These are phyloP conservation scores for Linderniella brevidens DNA, from an alignment of 257 asterid species.

Conservation along the genomic window DNA sequence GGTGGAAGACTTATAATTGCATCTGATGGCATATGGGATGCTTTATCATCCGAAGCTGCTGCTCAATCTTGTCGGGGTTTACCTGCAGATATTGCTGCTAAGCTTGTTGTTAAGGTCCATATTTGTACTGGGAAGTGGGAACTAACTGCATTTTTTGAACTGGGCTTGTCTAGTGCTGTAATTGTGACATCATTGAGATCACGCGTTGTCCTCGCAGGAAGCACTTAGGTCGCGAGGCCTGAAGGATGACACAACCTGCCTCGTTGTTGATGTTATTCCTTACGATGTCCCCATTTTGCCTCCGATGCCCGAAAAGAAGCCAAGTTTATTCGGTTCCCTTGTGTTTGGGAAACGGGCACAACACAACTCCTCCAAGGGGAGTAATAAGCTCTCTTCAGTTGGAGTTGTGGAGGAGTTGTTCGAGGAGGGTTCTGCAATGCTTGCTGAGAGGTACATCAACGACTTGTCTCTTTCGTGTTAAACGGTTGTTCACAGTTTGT, in stretches of 20 bases:
- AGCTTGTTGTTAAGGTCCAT: conserved; percentile 82
- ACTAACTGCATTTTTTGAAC: too few species aligned
- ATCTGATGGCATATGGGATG: conserved; percentile 99
- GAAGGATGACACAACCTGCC: conserved; percentile 97
- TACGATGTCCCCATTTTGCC: conserved; percentile 62
- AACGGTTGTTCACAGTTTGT: too few species aligned
- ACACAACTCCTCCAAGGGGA: conserved; percentile 35
- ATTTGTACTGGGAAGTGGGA: too few species aligned
- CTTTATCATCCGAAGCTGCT: conserved; percentile 69
- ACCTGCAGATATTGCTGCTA: conserved; percentile 95
- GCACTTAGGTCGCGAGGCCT: conserved; percentile 93
- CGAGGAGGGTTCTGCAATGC: conserved; percentile 99
- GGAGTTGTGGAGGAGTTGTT: conserved; percentile 92
- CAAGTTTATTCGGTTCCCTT: conserved; percentile 45
- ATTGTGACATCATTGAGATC: too few species aligned
- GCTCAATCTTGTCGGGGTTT: conserved; percentile 93
- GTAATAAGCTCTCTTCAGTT: conserved; percentile 67
- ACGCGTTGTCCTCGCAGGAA: conserved; percentile 34
- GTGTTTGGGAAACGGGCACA: conserved; percentile 41
- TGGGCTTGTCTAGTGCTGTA: too few species aligned
- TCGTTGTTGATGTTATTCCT: conserved; percentile 98
- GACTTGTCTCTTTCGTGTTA: too few species aligned
- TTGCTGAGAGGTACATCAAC: conserved; percentile 69
- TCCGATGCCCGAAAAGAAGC: conserved; percentile 57
- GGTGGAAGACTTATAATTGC: conserved; percentile 98